Conservation (phyloP, 257 asterid genomes). For the Scutellaria galericulata region DNA sequence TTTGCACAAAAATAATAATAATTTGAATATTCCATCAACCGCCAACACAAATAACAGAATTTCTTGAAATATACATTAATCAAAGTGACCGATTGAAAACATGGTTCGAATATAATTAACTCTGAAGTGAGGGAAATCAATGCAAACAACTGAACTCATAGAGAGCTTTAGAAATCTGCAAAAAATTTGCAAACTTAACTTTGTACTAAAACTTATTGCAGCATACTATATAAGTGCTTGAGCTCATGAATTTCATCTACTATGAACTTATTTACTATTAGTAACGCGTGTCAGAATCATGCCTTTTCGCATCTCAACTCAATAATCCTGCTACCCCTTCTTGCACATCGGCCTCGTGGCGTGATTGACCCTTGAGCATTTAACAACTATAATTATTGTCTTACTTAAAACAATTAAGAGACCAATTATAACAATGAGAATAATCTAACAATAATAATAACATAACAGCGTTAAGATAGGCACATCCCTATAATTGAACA, state of each 20-base stretch:
- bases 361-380: neutral
- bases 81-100: neutral
- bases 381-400: slow-evolving; percentile 10
- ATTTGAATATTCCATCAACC: neutral
- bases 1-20: neutral
- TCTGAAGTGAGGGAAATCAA: neutral
- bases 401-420: neutral
- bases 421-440: neutral
- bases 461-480: neutral
- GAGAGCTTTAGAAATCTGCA: neutral
- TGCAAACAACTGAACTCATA: neutral
- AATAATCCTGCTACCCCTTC: neutral
- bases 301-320: neutral
- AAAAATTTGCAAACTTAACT: neutral
- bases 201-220: neutral
- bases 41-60: slow-evolving; percentile 5
- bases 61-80: neutral
- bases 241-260: slow-evolving; percentile 8
- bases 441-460: neutral
- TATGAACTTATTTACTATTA: neutral
- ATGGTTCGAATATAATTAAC: neutral
- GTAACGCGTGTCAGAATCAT: neutral
- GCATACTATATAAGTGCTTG: neutral
- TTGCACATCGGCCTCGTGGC: neutral
- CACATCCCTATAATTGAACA: too few species aligned